A percentile compares a stretch with the other conserved stretches of the same genome.
These are phyloP conservation scores for Ceratobasidium theobromae DNA, from an alignment of 1,284 basidiomycete species.

Conservation along the genomic window DNA sequence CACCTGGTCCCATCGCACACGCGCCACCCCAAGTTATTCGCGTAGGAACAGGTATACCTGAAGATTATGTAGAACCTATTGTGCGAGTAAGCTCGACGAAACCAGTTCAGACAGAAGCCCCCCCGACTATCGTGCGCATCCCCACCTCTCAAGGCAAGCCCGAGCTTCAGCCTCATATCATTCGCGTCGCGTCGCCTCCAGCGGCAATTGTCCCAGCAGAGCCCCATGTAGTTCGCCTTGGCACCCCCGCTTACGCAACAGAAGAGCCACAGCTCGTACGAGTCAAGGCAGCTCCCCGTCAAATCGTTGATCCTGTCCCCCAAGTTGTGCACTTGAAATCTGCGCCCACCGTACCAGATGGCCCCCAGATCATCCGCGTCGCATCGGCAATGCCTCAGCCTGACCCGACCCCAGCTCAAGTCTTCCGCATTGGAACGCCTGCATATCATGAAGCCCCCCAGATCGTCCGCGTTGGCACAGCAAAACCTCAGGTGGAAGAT, in stretches of 20 bases:
- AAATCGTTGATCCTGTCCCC: constrained; percentile 22
- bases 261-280: constrained; percentile 11
- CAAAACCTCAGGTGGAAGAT: constrained; percentile 12
- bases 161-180: constrained; percentile 21
- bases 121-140: constrained; percentile 27
- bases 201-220: constrained; percentile 6
- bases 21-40: constrained; percentile 31
- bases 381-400: constrained; percentile 14
- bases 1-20: not conserved
- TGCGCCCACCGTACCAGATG: not conserved
- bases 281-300: constrained; percentile 15
- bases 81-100: constrained; percentile 22
- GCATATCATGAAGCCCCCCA: constrained; percentile 20
- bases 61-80: not conserved
- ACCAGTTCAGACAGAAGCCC: constrained; percentile 4
- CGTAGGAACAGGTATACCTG: not conserved
- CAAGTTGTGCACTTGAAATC: constrained; percentile 21
- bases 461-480: constrained; percentile 25
- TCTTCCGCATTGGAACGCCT: constrained; percentile 28
- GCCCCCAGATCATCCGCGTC: constrained; percentile 31
- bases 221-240: constrained; percentile 22
- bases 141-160: constrained; percentile 21
- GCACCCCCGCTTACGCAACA: not conserved
- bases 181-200: constrained; percentile 27
- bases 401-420: constrained; percentile 1